A percentile compares a stretch with the other conserved stretches of the same genome.
These are phyloP conservation scores for Actinomortierella ambigua DNA, from an alignment of 371 early-diverging fungal genomes.

Conservation along the genomic window DNA sequence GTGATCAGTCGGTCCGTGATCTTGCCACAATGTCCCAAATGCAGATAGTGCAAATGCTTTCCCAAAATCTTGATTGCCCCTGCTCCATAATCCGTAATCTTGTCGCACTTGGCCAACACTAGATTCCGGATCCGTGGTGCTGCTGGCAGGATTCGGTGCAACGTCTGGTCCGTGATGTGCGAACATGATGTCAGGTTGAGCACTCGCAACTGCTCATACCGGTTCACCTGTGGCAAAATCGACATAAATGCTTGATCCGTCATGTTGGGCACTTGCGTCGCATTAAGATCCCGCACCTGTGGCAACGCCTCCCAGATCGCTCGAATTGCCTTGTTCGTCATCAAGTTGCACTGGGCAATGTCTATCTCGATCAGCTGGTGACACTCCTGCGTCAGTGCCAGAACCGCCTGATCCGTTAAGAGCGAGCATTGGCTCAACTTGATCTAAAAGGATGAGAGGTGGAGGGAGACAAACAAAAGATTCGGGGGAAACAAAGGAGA, in stretches of 20 bases:
- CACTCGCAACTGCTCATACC: constrained; percentile 62
- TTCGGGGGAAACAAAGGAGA: not conserved
- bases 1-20: constrained; percentile 60
- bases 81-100: constrained; percentile 59
- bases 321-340: constrained; percentile 55
- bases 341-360: constrained; percentile 53
- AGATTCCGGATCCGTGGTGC: constrained; percentile 66
- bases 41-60: constrained; percentile 64
- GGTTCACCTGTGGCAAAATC: constrained; percentile 18
- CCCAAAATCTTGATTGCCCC: constrained; percentile 57
- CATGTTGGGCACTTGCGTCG: constrained; percentile 47
- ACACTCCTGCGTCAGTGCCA: constrained; percentile 57
- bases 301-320: constrained; percentile 50
- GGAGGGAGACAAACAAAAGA: not conserved
- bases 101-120: constrained; percentile 62
- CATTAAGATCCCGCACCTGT: constrained; percentile 63
- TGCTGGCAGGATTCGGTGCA: constrained; percentile 53
- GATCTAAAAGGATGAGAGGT: constrained; percentile 48
- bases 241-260: constrained; percentile 55
- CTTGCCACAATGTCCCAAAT: constrained; percentile 62
- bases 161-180: constrained; percentile 57
- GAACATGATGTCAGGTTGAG: constrained; percentile 60
- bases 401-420: constrained; percentile 56
- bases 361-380: constrained; percentile 64
- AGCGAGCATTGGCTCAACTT: constrained; percentile 59